Base-by-base conservation (phyloP, 2,329 filamentous ascomycete genomes). In the Colletotrichum nymphaeae region DNA sequence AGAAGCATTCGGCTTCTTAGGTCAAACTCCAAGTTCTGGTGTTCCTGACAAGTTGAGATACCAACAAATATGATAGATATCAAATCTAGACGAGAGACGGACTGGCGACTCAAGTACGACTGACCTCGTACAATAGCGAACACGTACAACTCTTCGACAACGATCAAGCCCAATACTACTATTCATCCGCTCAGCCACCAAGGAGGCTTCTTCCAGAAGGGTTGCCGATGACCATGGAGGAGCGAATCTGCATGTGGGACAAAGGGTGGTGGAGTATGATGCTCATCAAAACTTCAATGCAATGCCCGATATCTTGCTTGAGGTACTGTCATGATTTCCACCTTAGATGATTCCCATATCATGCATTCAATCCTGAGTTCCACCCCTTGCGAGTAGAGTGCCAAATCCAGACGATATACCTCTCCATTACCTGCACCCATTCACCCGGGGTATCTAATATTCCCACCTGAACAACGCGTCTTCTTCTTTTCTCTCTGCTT, bases 361-460 rank as follows among this genome's bases (percentile, higher is more conserved):
- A 57, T 66, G 56, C 55, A 37, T 57, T 53, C 32, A 26, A 49
- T 62, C 56, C 65, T 57, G 60, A 66, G 60, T 57, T 57, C 71
- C 46, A 22, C 67, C 71, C 49, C 6, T 70, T 24, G 26, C 30
- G 71, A 46, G 63, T 56, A 58, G 56, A n/a, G 59, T 28, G 53
- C 26, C 46, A 24, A 66, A 55, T 55, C 14, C 56, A 63, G 22
- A 55, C 52, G 28, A 64, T 30, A 22, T 16, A 62, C 42, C 28
- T 49, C 26, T 49, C 46, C 71, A 66, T 71, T 73, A 63, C 56
- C 16, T 64, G 35, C 67, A 60, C 71, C 56, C 60, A 65, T 65
- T 35, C 56, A 71, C 42, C 71, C 67, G 52, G 67, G 71, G 71
- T 73, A 73, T 73, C 67, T 71, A 73, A 56, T 46, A 24, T 66